These are phyloP conservation scores for Physocladia obscura DNA, from an alignment of 192 early-diverging fungal species.

Conservation along the genomic window DNA sequence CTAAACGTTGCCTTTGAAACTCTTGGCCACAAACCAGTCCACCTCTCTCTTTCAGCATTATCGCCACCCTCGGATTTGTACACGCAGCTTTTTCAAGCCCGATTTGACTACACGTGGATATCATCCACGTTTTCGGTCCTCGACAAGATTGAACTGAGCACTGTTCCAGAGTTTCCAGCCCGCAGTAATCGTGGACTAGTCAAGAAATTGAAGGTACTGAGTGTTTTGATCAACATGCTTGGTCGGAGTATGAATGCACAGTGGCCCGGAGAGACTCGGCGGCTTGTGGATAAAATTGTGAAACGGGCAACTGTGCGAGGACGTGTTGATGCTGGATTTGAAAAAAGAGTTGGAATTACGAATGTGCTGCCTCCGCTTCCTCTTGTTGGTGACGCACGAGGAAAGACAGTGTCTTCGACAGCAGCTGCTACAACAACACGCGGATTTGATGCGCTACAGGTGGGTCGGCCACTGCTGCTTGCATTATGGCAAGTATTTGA, in stretches of 20 bases:
- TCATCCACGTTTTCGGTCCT: constrained; percentile 35
- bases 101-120: constrained; percentile 46
- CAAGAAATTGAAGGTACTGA: constrained; percentile 50
- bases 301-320: constrained; percentile 8
- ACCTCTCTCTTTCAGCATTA: constrained; percentile 33
- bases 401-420: constrained; percentile 11
- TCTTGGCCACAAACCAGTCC: constrained; percentile 43
- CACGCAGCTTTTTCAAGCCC: constrained; percentile 47
- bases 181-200: constrained; percentile 39
- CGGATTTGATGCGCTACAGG: constrained; percentile 21
- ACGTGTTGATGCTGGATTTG: neutral
- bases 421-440: neutral
- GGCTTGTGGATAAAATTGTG: constrained; percentile 42
- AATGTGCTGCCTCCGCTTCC: neutral
- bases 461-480: constrained; percentile 51
- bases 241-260: constrained; percentile 35
- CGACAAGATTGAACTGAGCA: constrained; percentile 40
- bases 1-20: constrained; percentile 59
- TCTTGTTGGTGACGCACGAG: neutral
- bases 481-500: constrained; percentile 62
- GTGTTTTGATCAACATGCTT: constrained; percentile 51
- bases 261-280: constrained; percentile 42
- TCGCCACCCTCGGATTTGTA: constrained; percentile 27
- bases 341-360: neutral
- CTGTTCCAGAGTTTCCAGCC: constrained; percentile 3